Conservation (phyloP, 2,329 filamentous ascomycete genomes). For the Sclerotinia minor region DNA sequence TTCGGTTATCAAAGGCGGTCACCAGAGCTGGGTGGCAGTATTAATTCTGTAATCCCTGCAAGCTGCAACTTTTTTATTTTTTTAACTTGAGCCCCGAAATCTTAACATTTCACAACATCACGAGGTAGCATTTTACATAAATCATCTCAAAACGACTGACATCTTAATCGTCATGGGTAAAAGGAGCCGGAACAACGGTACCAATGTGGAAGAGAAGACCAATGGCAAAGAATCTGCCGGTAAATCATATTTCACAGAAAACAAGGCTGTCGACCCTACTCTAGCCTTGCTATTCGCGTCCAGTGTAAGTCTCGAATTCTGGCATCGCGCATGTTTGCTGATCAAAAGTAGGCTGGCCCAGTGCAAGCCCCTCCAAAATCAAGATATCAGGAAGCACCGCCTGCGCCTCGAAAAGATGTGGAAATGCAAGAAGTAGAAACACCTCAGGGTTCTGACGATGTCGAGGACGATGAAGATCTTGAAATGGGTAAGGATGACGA, state of each 20-base stretch:
- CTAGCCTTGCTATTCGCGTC: conserved; percentile 69
- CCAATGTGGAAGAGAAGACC: conserved; percentile 9
- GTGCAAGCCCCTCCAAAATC: conserved; percentile 42
- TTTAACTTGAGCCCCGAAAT: not conserved
- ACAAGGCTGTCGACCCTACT: conserved; percentile 64
- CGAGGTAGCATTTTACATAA: conserved; percentile 9
- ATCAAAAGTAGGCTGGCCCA: conserved; percentile 40
- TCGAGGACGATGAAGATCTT: conserved; percentile 42
- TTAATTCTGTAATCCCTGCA: not conserved
- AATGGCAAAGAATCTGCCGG: conserved; percentile 31
- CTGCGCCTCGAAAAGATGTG: conserved; percentile 33
- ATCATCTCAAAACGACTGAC: not conserved
- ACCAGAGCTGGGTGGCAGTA: not conserved
- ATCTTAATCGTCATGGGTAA: conserved; percentile 37
- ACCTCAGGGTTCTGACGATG: conserved; percentile 41
- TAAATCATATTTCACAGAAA: conserved; percentile 40
- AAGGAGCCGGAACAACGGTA: conserved; percentile 36
- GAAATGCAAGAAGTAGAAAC: conserved; percentile 34
- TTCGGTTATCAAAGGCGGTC: conserved; percentile 5
- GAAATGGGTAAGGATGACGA: conserved; percentile 40
- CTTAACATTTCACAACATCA: not conserved
- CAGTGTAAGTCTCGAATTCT: conserved; percentile 58
- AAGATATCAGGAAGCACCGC: conserved; percentile 42
- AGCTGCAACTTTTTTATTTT: conserved; percentile 15
- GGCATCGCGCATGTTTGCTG: conserved; percentile 6